Evolutionary conservation across 345 rosid species (phyloP), one percentile per base, ranked within the genome.

Genomic region (Adansonia digitata): DNA sequence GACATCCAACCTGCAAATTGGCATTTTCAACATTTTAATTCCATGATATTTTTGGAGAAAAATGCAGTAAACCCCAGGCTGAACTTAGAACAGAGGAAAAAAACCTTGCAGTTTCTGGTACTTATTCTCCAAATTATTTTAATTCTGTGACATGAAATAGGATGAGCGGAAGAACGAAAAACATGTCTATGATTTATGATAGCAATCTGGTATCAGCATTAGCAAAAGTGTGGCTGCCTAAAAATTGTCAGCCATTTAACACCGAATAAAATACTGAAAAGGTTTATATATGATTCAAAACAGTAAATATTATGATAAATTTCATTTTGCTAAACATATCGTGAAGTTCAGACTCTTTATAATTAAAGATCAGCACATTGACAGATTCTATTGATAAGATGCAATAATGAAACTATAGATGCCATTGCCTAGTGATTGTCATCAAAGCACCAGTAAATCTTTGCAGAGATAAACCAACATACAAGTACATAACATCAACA

Each of bases 21-120:
- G 18, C 51, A 20, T 45, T 67, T 67, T 39, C 71, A 46, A 27
- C 57, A 68, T 68, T 67, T 26, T 68, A 45, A 7, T 68, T 68
- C 37, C 40, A 68, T 10, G 53, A 68, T 45, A 26, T 17, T 26
- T 15, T 3, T 24, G 8, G 39, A 27, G n/a, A n/a, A n/a, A 26
- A 18, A 45, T 0, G 7, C 39, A 45, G 35, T 66, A 24, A 67
- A 27, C 2, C 55, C 64, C 39, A 1, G 2, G 55, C 24, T 27
- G 13, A 17, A 67, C 5, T 17, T 35, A 35, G 45, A 35, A n/a
- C 26, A 35, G 45, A 7, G 20, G 13, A 27, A 51, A 45, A 24
- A 65, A 67, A 45, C 52, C 53, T 66, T 5, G 14, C 12, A 15
- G 15, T 26, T 29, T 17, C 70, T 13, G n/a, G 70, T 42, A 22